Percentiles rank a stretch among this genome's conserved stretches.
phyloP scores from a whole-genome alignment of 1,284 basidiomycete genomes.

The Phylloporus sp. region DNA sequence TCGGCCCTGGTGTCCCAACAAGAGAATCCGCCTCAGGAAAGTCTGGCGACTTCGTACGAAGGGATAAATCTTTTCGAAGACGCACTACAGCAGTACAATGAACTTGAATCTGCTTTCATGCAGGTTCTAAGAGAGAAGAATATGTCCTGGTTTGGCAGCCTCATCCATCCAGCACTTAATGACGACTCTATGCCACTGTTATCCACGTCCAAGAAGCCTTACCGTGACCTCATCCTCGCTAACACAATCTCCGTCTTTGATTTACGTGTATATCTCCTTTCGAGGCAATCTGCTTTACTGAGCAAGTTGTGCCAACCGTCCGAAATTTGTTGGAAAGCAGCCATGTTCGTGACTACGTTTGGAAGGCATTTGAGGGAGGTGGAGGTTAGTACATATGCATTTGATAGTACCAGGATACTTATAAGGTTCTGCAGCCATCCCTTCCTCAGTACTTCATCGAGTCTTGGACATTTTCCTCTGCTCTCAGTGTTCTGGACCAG shows the following conservation, averaged over 20 bases:
- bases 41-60: slow-evolving; percentile 90
- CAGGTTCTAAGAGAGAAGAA: slow-evolving; percentile 82
- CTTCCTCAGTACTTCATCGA: slow-evolving; percentile 87
- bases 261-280: slow-evolving; percentile 90
- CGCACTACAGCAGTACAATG: slow-evolving; percentile 87
- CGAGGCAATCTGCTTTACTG: slow-evolving; percentile 82
- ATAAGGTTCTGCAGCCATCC: slow-evolving; percentile 49
- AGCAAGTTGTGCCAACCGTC: slow-evolving; percentile 71
- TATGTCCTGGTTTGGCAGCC: slow-evolving; percentile 86
- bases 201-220: slow-evolving; percentile 83
- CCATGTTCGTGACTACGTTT: slow-evolving; percentile 81
- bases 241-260: slow-evolving; percentile 95
- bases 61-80: slow-evolving; percentile 91
- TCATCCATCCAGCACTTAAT: slow-evolving; percentile 70
- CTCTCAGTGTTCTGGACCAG: slow-evolving; percentile 84
- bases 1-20: neutral
- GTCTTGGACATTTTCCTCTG: slow-evolving; percentile 93
- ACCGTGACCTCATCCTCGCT: slow-evolving; percentile 87
- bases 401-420: slow-evolving; percentile 13
- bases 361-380: slow-evolving; percentile 76
- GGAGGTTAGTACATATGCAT: slow-evolving; percentile 54
- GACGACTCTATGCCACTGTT: slow-evolving; percentile 87
- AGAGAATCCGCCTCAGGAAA: slow-evolving; percentile 66
- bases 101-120: slow-evolving; percentile 88
- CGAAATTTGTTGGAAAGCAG: slow-evolving; percentile 71